Percentiles rank a stretch among this genome's conserved stretches.
phyloP scores from a whole-genome alignment of 192 early-diverging fungal species.

The Coemansia sp. region DNA sequence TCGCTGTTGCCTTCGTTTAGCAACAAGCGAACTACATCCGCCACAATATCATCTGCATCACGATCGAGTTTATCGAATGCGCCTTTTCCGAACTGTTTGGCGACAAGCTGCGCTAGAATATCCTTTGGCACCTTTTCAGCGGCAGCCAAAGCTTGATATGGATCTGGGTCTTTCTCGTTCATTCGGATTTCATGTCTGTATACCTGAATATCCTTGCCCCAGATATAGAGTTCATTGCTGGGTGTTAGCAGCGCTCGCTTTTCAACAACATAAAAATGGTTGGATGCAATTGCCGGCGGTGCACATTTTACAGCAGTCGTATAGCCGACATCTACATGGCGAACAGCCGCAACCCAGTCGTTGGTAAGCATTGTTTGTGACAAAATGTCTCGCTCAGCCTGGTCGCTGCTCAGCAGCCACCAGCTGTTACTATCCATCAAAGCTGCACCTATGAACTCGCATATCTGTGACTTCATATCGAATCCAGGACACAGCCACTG shows the following conservation, averaged over 20 bases:
- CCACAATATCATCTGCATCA: slow-evolving; percentile 13
- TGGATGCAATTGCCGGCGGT: slow-evolving; percentile 22
- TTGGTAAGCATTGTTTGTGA: slow-evolving; percentile 35
- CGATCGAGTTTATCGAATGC: slow-evolving; percentile 4
- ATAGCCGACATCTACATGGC: slow-evolving; percentile 52
- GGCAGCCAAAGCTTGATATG: slow-evolving; percentile 31
- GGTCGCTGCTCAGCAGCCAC: slow-evolving; percentile 43
- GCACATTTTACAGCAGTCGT: slow-evolving; percentile 29
- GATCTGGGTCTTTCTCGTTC: slow-evolving; percentile 24
- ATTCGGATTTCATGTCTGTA: slow-evolving; percentile 11
- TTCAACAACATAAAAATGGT: slow-evolving; percentile 24
- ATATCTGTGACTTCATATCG: slow-evolving; percentile 39
- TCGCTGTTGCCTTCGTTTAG: slow-evolving; percentile 29
- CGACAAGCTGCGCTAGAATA: slow-evolving; percentile 19
- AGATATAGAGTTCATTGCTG: slow-evolving; percentile 37
- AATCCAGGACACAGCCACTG: slow-evolving; percentile 40
- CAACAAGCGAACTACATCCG: slow-evolving; percentile 25
- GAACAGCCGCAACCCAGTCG: slow-evolving; percentile 40
- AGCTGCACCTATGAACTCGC: slow-evolving; percentile 48
- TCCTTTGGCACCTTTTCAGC: slow-evolving; percentile 20
- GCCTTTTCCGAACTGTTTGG: slow-evolving; percentile 16
- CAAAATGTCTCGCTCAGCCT: slow-evolving; percentile 12
- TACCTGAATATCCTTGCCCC: slow-evolving; percentile 14
- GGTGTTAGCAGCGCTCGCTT: slow-evolving; percentile 42
- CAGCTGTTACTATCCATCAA: slow-evolving; percentile 42